phyloP scores from a whole-genome alignment of 768 basidiomycete genomes.

The Tricholoma sp. region DNA sequence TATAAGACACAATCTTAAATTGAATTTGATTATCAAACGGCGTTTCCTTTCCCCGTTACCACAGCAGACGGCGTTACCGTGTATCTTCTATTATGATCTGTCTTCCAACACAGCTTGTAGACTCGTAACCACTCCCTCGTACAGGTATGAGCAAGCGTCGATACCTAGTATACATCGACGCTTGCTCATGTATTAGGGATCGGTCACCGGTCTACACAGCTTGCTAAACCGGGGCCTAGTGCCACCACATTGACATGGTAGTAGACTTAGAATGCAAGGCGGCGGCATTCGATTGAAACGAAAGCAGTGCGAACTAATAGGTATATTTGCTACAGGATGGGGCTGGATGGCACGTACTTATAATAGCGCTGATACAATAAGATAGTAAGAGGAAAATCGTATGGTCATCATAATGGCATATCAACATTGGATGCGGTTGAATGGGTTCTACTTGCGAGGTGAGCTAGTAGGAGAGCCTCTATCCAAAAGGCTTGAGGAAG shows the following conservation, averaged over 20 bases:
- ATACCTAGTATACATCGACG: too few species aligned
- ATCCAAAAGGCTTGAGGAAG: constrained; percentile 32
- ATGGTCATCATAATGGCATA: background rate
- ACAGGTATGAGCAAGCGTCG: too few species aligned
- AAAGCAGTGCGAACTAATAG: background rate
- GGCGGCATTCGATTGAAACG: background rate
- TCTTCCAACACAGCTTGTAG: too few species aligned
- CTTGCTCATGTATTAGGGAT: too few species aligned
- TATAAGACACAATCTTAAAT: constrained; percentile 3
- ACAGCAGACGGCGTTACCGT: too few species aligned
- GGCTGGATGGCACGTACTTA: background rate
- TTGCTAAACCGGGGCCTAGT: too few species aligned
- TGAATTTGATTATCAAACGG: background rate
- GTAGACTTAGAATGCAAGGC: background rate
- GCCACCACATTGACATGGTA: too few species aligned
- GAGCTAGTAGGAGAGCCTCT: constrained; percentile 23
- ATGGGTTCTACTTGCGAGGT: constrained; percentile 24
- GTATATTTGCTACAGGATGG: background rate
- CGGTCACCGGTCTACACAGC: too few species aligned
- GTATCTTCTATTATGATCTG: too few species aligned
- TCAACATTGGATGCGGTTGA: background rate
- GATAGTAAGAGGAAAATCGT: background rate
- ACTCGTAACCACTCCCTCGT: too few species aligned
- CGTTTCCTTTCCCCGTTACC: background rate
- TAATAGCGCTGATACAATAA: background rate